A percentile compares a stretch with the other conserved stretches of the same genome.
These are phyloP conservation scores for Leptodontidium sp. DNA, from an alignment of 2,329 filamentous ascomycete genomes.

Conservation along the genomic window DNA sequence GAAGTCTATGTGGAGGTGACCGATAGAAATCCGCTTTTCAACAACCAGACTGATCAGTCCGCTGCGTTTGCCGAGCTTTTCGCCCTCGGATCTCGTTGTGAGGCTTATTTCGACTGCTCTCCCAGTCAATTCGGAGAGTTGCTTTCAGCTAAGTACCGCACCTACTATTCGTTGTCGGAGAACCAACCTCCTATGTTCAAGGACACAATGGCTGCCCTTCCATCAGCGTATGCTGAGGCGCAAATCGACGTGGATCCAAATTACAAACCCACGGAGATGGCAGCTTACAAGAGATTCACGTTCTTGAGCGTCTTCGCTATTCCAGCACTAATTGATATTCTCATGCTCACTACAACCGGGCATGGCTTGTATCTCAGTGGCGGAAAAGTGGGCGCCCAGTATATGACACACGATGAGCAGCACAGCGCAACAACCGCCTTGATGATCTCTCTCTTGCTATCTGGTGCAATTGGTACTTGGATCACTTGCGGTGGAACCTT, in stretches of 20 bases:
- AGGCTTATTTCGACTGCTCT: slow-evolving; percentile 66
- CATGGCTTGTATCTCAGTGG: slow-evolving; percentile 67
- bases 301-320: slow-evolving; percentile 69
- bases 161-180: slow-evolving; percentile 54
- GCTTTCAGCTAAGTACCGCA: slow-evolving; percentile 44
- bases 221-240: slow-evolving; percentile 58
- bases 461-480: slow-evolving; percentile 69
- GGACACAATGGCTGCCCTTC: slow-evolving; percentile 57
- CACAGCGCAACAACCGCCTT: slow-evolving; percentile 63
- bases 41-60: slow-evolving; percentile 67
- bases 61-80: slow-evolving; percentile 71
- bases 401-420: slow-evolving; percentile 60
- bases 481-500: slow-evolving; percentile 69
- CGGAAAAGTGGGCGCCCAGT: slow-evolving; percentile 35
- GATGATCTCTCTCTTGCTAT: slow-evolving; percentile 65
- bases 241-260: slow-evolving; percentile 60
- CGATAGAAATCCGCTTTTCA: slow-evolving; percentile 67
- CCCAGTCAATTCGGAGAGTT: slow-evolving; percentile 56
- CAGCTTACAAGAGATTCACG: slow-evolving; percentile 46
- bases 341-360: slow-evolving; percentile 58
- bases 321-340: slow-evolving; percentile 64
- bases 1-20: slow-evolving; percentile 70
- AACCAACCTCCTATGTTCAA: slow-evolving; percentile 58
- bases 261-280: slow-evolving; percentile 54
- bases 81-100: slow-evolving; percentile 68